Conservation (phyloP, 179 eudicot species). For the Actinidia chinensis region DNA sequence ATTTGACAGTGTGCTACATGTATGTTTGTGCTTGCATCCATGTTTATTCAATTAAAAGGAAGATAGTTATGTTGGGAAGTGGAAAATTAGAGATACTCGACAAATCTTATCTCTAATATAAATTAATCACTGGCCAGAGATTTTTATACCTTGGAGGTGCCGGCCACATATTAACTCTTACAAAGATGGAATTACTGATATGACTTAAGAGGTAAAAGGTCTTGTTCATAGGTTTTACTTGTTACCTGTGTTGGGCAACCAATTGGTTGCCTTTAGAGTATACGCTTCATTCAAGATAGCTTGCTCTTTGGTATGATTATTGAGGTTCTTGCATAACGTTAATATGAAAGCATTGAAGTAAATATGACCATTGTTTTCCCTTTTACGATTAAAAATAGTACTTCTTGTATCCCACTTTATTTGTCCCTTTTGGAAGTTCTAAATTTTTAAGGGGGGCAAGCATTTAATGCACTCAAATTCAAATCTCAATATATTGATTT, state of each 20-base stretch:
- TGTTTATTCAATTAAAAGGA: conserved; percentile 4
- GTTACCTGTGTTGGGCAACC: conserved; percentile 5
- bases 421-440: no score
- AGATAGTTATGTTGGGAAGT: background rate
- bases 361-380: background rate
- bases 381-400: no score
- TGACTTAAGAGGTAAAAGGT: background rate
- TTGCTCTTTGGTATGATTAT: background rate
- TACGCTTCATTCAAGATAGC: background rate
- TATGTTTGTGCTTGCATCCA: conserved; percentile 12
- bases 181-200: background rate
- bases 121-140: background rate
- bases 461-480: no score
- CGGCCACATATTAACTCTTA: background rate
- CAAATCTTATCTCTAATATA: background rate
- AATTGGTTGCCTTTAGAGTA: background rate
- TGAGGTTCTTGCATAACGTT: background rate
- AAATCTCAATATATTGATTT: no score
- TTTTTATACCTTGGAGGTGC: background rate
- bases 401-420: no score
- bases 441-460: no score
- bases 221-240: background rate
- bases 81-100: conserved; percentile 1
- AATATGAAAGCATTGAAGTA: background rate
- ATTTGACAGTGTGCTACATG: conserved; percentile 10